Base-by-base conservation (phyloP, 495 filamentous ascomycete genomes). In the Aspergillus affinis region DNA sequence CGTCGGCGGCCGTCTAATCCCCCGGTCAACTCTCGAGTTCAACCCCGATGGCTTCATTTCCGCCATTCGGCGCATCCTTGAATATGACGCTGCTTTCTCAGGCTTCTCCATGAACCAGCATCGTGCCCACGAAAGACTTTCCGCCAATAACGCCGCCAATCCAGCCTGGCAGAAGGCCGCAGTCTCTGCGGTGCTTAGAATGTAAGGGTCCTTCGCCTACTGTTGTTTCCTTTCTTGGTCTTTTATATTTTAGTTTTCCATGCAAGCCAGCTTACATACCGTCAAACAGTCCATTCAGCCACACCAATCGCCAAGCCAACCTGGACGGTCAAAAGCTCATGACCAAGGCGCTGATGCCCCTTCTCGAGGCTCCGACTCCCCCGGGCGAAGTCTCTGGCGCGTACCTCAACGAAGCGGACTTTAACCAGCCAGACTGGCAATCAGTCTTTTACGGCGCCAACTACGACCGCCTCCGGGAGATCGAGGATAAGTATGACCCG, bases 1-100 rank as follows among this genome's bases (percentile, higher is more conserved):
- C 51, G 70, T 78, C 53, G 84, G 82, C 19, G 82, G 84, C 20
- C 75, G 85, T 6, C 73, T 87, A 3, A 78, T 87, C 51, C 84
- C 84, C 8, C 70, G 71, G 18, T 49, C 60, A n/a, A 66, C 79
- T 1, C 70, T 81, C 41, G 64, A 72, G 3, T 55, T 60, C 6
- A 79, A 79, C 54, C 30, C 52, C 6, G 32, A 36, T 5, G 1
- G 13, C 2, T 48, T 63, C 2, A 23, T 59, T 1, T 44, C 46
- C 6, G 12, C 20, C 0, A 36, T 68, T 4, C 52, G 29, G 4
- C 19, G 19, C 0, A 62, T 69, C n/a, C 4, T 48, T 23, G 47
- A 2, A 6, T 19, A 19, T 17, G 21, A 19, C 7, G 21, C 47
- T 23, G n/a, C 47, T 13, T 19, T 48, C 47, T 19, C 47, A 3